These are phyloP conservation scores for Globisporangium paroecandrum DNA, from an alignment of 352 stramenopile species.

Conservation along the genomic window DNA sequence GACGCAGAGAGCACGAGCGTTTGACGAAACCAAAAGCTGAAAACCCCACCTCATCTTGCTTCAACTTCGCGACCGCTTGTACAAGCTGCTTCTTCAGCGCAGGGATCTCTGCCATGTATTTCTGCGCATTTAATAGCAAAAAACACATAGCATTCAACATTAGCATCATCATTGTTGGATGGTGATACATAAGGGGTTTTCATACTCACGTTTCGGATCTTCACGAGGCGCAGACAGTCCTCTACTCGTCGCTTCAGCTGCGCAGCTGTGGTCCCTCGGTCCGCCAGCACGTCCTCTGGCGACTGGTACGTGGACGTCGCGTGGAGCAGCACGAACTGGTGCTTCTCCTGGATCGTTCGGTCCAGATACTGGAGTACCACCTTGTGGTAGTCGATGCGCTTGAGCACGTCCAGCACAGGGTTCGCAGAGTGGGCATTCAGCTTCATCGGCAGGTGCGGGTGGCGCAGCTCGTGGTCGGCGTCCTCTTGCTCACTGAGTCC, in stretches of 20 bases:
- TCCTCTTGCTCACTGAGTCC: conserved; percentile 18
- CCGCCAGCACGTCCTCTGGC: conserved; percentile 45
- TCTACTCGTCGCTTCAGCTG: conserved; percentile 56
- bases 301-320: conserved; percentile 47
- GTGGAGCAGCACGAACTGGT: conserved; percentile 54
- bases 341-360: conserved; percentile 47
- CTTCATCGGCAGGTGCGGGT: conserved; percentile 52
- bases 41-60: conserved; percentile 47
- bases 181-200: neutral
- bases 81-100: conserved; percentile 51
- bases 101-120: conserved; percentile 56
- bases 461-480: conserved; percentile 29
- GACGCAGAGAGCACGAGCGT: neutral
- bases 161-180: neutral
- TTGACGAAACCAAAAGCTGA: neutral
- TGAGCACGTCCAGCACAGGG: conserved; percentile 67
- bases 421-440: conserved; percentile 76
- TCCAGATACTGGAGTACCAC: conserved; percentile 63
- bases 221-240: conserved; percentile 65
- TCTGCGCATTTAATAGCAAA: conserved; percentile 26
- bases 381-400: conserved; percentile 81
- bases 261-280: conserved; percentile 41
- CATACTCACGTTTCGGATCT: conserved; percentile 72
- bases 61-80: conserved; percentile 52
- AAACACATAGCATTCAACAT: neutral